Evolutionary conservation across 2,329 filamentous ascomycete genomes (phyloP).

Genomic region (Cordyceps cateniannulata): DNA sequence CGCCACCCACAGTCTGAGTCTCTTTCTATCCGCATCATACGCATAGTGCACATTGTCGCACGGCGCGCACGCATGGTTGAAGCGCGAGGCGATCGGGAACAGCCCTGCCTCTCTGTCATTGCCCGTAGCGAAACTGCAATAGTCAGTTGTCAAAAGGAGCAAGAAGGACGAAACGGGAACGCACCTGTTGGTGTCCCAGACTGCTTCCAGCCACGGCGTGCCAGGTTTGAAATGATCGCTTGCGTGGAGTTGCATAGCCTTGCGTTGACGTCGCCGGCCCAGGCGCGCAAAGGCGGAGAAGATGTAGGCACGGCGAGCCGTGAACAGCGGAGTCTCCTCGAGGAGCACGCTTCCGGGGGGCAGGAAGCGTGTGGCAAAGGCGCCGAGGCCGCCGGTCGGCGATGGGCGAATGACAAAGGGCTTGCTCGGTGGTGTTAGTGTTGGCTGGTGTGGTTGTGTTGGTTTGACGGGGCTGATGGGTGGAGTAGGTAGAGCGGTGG

Average conservation of each 20-base stretch:
- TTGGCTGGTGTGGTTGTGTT: not conserved
- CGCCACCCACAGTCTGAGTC: conserved; percentile 36
- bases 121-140: conserved; percentile 23
- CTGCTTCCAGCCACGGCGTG: conserved; percentile 25
- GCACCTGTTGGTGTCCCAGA: conserved; percentile 44
- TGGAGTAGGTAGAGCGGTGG: not conserved
- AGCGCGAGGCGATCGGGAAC: conserved; percentile 46
- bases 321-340: conserved; percentile 35
- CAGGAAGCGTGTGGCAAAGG: conserved; percentile 37
- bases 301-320: conserved; percentile 11
- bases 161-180: too few relatives aligned
- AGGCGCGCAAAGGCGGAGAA: conserved; percentile 32
- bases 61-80: conserved; percentile 51
- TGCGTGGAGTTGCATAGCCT: conserved; percentile 33
- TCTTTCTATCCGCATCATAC: conserved; percentile 27
- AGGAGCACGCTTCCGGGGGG: conserved; percentile 34
- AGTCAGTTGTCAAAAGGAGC: too few relatives aligned
- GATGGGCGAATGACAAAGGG: conserved; percentile 37
- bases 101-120: conserved; percentile 27
- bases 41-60: conserved; percentile 37
- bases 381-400: conserved; percentile 37
- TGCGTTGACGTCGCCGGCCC: conserved; percentile 20
- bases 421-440: not conserved
- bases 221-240: conserved; percentile 24
- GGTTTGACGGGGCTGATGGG: not conserved